phyloP scores from a whole-genome alignment of 495 filamentous ascomycete genomes.

The Penicillium steckii region DNA sequence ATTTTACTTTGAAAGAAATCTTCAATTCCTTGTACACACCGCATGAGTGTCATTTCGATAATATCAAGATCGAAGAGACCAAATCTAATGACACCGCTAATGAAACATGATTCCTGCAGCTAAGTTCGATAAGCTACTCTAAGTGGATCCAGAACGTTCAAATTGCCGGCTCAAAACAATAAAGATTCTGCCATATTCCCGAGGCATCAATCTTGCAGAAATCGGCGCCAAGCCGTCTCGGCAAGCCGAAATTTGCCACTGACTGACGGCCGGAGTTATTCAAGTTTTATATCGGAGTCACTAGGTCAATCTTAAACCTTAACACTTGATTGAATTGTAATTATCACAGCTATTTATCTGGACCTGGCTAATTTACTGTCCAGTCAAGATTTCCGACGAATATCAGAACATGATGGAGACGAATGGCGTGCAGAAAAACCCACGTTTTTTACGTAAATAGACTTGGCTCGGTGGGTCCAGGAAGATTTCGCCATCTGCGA shows the following conservation, averaged over 20 bases:
- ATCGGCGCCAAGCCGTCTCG: neutral
- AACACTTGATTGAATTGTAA: too few relatives aligned
- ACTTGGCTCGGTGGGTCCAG: neutral
- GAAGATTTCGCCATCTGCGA: neutral
- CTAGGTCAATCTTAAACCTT: too few relatives aligned
- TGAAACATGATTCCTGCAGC: neutral
- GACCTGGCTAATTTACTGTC: neutral
- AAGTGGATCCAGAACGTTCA: too few relatives aligned
- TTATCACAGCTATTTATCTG: too few relatives aligned
- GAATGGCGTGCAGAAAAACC: neutral
- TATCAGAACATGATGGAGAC: neutral
- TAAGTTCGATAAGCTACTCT: too few relatives aligned
- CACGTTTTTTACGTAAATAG: neutral
- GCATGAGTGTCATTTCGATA: too few relatives aligned
- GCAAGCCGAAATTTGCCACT: neutral
- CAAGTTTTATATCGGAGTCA: too few relatives aligned
- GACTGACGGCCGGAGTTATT: neutral
- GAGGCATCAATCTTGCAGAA: neutral
- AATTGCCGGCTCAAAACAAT: neutral
- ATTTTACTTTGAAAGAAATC: too few relatives aligned
- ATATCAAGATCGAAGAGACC: too few relatives aligned
- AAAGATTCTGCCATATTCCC: neutral
- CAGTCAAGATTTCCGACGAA: neutral
- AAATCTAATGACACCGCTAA: too few relatives aligned
- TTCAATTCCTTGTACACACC: too few relatives aligned